Base-by-base conservation (phyloP, 2,329 filamentous ascomycete species). In the Onygenales sp. region DNA sequence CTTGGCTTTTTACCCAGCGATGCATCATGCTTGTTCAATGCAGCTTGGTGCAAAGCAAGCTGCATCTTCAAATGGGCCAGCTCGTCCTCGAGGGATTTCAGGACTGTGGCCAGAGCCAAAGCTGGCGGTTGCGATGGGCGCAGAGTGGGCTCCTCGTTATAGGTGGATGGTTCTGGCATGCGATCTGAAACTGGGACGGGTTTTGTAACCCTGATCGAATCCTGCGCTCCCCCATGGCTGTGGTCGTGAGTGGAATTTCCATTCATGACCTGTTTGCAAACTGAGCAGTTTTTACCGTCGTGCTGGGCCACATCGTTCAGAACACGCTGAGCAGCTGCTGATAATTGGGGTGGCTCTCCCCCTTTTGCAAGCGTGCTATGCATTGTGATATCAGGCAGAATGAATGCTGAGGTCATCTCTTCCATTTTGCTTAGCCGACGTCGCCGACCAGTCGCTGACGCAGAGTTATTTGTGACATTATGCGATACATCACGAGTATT, bases 81-180 rank as follows among this genome's bases (percentile, higher is more conserved):
- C 67, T 95, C 90, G 65, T 94, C 88, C 60, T 88, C 78, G 3
- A 94, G 74, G 6, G 83, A 80, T 70, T 94, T 93, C 66, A 95
- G 84, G 21, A 95, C 87, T n/a, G 84, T 81, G 6, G 87, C 86
- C 27, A 95, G 80, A 8, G 89, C 88, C 43, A 84, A 71, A 4
- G 80, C 82, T 0, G 88, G 88, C 1, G 82, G 73, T 63, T 88
- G 84, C 1, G 84, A 77, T 5, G 74, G 82, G 0, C 82, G 79
- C 46, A 84, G 65, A 0, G 82, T 85, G 0, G 77, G 77, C 50
- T 82, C 78, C n/a, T 77, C 73, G 48, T 80, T 75, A 49, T 52
- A 56, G 53, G 42, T 53, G 34, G 49, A 52, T 44, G 50, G 59
- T 47, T 67, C 62, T 31, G 70, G 67, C 66, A 73, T 74, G 49